phyloP scores from a whole-genome alignment of 768 basidiomycete genomes.

The Tephrocybe sp. region DNA sequence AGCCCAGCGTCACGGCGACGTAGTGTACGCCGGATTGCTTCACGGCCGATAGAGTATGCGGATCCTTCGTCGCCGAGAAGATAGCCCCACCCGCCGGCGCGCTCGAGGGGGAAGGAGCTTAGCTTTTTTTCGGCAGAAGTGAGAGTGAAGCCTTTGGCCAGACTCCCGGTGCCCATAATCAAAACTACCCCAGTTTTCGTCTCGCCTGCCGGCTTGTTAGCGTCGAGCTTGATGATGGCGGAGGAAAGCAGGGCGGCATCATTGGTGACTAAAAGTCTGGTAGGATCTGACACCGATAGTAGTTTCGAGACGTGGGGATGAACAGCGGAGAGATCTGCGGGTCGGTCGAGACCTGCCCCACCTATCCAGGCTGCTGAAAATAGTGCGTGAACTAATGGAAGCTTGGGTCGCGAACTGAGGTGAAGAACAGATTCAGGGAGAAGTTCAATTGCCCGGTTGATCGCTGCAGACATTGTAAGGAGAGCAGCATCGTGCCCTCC shows the following conservation, averaged over 20 bases:
- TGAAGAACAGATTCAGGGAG: slow-evolving; percentile 5
- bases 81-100: slow-evolving; percentile 27
- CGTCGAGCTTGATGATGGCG: slow-evolving; percentile 16
- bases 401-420: not conserved
- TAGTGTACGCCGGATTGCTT: slow-evolving; percentile 22
- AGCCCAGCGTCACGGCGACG: slow-evolving; percentile 17
- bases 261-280: slow-evolving; percentile 21
- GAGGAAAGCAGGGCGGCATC: slow-evolving; percentile 28
- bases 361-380: slow-evolving; percentile 27
- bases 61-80: slow-evolving; percentile 28
- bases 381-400: slow-evolving; percentile 4
- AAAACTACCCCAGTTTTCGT: slow-evolving; percentile 22
- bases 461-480: slow-evolving; percentile 15
- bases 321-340: slow-evolving; percentile 19
- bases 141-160: slow-evolving; percentile 21
- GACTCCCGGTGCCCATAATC: slow-evolving; percentile 25
- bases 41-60: slow-evolving; percentile 23
- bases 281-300: slow-evolving; percentile 17
- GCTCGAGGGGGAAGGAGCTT: slow-evolving; percentile 15
- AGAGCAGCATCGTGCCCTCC: slow-evolving; percentile 25
- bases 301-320: slow-evolving; percentile 15
- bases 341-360: slow-evolving; percentile 25
- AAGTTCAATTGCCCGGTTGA: slow-evolving; percentile 12
- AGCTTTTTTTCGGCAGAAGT: slow-evolving; percentile 12
- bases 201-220: not conserved